A percentile compares a stretch with the other conserved stretches of the same genome.
Evolutionary conservation across 805 yeast species (phyloP).

Genomic region (Candida sonorensis): DNA sequence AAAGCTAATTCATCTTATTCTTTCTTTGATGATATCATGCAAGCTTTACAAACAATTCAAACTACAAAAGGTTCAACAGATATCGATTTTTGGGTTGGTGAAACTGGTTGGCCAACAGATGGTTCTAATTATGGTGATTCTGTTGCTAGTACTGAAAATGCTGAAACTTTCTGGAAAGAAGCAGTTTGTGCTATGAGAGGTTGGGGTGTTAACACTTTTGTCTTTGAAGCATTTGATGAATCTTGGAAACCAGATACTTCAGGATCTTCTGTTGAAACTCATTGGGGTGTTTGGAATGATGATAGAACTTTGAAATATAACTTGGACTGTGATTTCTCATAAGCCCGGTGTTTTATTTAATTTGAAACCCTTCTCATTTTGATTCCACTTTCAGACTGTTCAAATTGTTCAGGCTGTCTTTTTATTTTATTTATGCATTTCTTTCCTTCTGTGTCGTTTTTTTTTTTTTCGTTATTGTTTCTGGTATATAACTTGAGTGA

Average conservation of each 20-base stretch:
- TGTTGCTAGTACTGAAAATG: conserved; percentile 65
- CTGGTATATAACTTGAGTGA: no score
- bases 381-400: not conserved
- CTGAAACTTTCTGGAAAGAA: conserved; percentile 75
- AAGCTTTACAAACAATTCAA: conserved; percentile 87
- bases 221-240: conserved; percentile 94
- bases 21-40: conserved; percentile 96
- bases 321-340: conserved; percentile 39
- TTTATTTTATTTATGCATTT: no score
- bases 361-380: not conserved
- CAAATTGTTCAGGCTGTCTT: no score
- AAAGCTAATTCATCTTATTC: conserved; percentile 78
- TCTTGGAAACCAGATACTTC: conserved; percentile 92
- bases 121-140: conserved; percentile 70
- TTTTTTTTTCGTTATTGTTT: no score
- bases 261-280: conserved; percentile 81
- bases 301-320: conserved; percentile 37
- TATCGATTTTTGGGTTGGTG: conserved; percentile 91
- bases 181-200: conserved; percentile 91
- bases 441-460: no score
- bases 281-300: conserved; percentile 87
- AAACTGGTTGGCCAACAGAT: conserved; percentile 94
- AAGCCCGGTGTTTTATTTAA: no score
- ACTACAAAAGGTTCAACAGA: conserved; percentile 80
- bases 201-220: conserved; percentile 91